Base-by-base conservation (phyloP, 768 basidiomycete genomes). In the Phallus indusiatus region DNA sequence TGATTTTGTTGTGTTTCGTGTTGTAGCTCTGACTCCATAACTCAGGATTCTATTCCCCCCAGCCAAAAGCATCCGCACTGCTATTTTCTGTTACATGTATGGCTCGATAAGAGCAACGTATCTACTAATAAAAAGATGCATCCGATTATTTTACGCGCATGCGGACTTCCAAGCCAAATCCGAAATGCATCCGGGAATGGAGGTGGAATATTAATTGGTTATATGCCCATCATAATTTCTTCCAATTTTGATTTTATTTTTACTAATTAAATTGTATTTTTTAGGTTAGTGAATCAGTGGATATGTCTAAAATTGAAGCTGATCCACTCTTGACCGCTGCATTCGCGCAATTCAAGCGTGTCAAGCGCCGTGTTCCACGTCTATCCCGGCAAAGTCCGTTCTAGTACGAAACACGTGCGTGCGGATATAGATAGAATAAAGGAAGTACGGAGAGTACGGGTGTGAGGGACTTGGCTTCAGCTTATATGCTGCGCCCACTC, bases 121-220 rank as follows among this genome's bases (percentile, higher is more conserved):
- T 66, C 66, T 2, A 62, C 61, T 28, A 63, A 59, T 14, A 63
- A 69, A 1, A 67, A 64, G 24, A 68, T 65, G 59, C 68, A 69
- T 55, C 71, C 70, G 0, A 67, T 71, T 63, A 37, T 71, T 5
- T 20, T 69, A 11, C 67, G 65, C 0, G 47, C 68, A 11, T 62
- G 60, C 7, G 69, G 62, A 60, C 67, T 69, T 20, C 69, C 70
- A 35, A 20, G 64, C 34, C 16, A 63, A 9, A 69, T 72, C 18
- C 54, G 67, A 17, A 71, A 72, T 60, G 69, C 62, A 0, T 70
- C 71, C 21, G 71, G 71, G 17, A 72, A 72, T 60, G 70, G 71
- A 28, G 28, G 28, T 2, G 28, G 28, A 2, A 28, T 28, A 28
- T 28, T 72, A 0, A 7, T 70, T 6, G 67, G 67, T 11, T 70